phyloP scores from a whole-genome alignment of 495 filamentous ascomycete genomes.

The Penicillium parvum region DNA sequence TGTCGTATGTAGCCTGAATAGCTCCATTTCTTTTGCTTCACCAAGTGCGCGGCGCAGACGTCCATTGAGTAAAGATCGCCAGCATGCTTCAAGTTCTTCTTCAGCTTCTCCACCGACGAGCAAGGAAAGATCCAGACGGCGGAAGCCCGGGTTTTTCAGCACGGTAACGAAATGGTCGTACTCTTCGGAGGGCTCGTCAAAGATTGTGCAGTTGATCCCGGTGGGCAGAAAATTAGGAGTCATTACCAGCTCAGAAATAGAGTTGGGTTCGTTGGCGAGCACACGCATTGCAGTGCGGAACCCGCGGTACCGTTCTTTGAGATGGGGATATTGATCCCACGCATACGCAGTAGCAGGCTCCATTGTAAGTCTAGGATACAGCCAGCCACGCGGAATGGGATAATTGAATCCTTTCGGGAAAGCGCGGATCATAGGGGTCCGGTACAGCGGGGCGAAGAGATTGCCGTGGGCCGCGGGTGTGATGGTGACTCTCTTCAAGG shows the following conservation, averaged over 20 bases:
- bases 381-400: slow-evolving; percentile 22
- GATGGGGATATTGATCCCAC: not conserved
- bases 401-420: slow-evolving; percentile 26
- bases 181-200: slow-evolving; percentile 11
- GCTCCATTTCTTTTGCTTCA: slow-evolving; percentile 8
- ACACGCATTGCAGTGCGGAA: slow-evolving; percentile 15
- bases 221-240: slow-evolving; percentile 8
- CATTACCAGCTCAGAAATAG: slow-evolving; percentile 14
- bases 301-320: slow-evolving; percentile 14
- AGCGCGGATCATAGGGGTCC: slow-evolving; percentile 28
- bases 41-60: slow-evolving; percentile 5
- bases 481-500: slow-evolving; percentile 5
- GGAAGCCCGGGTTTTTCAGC: slow-evolving; percentile 4
- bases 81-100: slow-evolving; percentile 8
- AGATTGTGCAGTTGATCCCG: slow-evolving; percentile 15
- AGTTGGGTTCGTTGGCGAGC: slow-evolving; percentile 7
- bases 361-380: not conserved
- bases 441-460: slow-evolving; percentile 18
- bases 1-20: slow-evolving; percentile 9
- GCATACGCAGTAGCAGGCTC: too few relatives aligned
- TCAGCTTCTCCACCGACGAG: slow-evolving; percentile 1
- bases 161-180: slow-evolving; percentile 1
- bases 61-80: slow-evolving; percentile 9
- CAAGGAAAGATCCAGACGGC: slow-evolving; percentile 5
- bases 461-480: not conserved